These are phyloP conservation scores for Saitozyma sp. DNA, from an alignment of 768 basidiomycete genomes.

Conservation along the genomic window DNA sequence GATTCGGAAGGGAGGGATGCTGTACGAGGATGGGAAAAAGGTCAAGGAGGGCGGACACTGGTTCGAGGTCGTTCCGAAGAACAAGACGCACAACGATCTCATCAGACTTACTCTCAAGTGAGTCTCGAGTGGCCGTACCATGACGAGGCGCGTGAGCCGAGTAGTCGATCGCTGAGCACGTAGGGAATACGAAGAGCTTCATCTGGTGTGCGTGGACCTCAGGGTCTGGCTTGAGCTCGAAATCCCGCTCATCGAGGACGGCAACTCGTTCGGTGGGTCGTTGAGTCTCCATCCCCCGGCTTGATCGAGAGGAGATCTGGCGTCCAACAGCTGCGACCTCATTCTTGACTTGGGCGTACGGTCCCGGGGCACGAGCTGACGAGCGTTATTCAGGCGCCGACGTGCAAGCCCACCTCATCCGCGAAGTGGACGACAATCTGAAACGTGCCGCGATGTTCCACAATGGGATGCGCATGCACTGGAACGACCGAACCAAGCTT, in stretches of 20 bases:
- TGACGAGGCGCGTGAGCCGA: not conserved
- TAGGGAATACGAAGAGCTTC: constrained; percentile 38
- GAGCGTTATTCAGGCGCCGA: constrained; percentile 28
- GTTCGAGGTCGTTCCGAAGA: constrained; percentile 38
- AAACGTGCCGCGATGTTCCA: constrained; percentile 25
- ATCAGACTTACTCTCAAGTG: constrained; percentile 22
- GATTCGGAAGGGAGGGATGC: too few species aligned
- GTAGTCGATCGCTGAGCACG: not conserved
- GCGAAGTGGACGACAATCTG: constrained; percentile 19
- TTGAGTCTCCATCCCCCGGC: not conserved
- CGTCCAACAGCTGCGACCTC: too few species aligned
- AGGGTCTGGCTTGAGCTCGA: constrained; percentile 43
- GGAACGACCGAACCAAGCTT: constrained; percentile 31
- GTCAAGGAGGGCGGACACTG: constrained; percentile 28
- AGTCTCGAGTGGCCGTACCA: constrained; percentile 12
- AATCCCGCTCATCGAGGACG: constrained; percentile 44
- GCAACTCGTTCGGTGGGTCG: constrained; percentile 40
- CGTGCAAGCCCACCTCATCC: constrained; percentile 36
- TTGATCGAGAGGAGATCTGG: not conserved
- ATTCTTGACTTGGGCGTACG: too few species aligned
- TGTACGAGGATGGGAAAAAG: constrained; percentile 7
- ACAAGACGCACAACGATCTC: constrained; percentile 21
- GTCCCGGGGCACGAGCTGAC: constrained; percentile 1
- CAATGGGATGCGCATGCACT: constrained; percentile 26
- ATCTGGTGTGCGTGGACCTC: constrained; percentile 29